A percentile compares a stretch with the other conserved stretches of the same genome.
phyloP scores from a whole-genome alignment of 2,329 filamentous ascomycete genomes.

The Bipolaris oryzae region DNA sequence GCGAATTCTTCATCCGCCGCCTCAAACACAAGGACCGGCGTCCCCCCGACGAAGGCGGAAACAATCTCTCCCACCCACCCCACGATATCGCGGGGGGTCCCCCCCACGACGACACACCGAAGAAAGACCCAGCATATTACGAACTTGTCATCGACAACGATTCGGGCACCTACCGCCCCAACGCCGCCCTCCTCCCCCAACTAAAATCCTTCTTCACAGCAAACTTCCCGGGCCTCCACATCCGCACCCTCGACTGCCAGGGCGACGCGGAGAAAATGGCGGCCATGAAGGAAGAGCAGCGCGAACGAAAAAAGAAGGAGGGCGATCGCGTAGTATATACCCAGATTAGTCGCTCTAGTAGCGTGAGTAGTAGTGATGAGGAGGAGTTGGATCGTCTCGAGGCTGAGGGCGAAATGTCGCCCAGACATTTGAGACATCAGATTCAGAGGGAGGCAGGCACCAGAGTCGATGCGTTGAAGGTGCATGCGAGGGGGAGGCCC shows the following conservation, averaged over 20 bases:
- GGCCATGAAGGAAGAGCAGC: slow-evolving; percentile 77
- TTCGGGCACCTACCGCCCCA: slow-evolving; percentile 89
- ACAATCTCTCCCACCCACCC: slow-evolving; percentile 58
- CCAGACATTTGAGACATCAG: slow-evolving; percentile 38
- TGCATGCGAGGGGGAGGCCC: slow-evolving; percentile 33
- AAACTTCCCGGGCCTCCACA: slow-evolving; percentile 78
- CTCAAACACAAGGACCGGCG: slow-evolving; percentile 58
- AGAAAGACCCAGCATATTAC: slow-evolving; percentile 67
- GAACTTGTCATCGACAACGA: slow-evolving; percentile 95
- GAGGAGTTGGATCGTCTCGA: slow-evolving; percentile 59
- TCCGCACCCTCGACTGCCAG: slow-evolving; percentile 75
- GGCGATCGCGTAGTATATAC: slow-evolving; percentile 61
- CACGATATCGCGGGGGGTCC: slow-evolving; percentile 57
- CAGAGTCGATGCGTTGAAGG: slow-evolving; percentile 32
- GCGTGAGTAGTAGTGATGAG: slow-evolving; percentile 62
- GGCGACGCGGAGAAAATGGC: slow-evolving; percentile 73
- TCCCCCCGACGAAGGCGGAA: slow-evolving; percentile 41
- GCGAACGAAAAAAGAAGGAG: slow-evolving; percentile 71
- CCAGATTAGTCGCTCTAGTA: slow-evolving; percentile 55
- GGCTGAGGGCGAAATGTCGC: slow-evolving; percentile 25
- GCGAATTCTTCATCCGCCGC: slow-evolving; percentile 88
- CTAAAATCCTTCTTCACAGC: slow-evolving; percentile 71
- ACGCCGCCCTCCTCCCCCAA: slow-evolving; percentile 73
- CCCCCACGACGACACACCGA: slow-evolving; percentile 42
- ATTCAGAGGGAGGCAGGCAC: slow-evolving; percentile 33